Evolutionary conservation across 306 rosid genomes (phyloP), one percentile per base, ranked within the genome.

Genomic region (Astragalus membranaceus): DNA sequence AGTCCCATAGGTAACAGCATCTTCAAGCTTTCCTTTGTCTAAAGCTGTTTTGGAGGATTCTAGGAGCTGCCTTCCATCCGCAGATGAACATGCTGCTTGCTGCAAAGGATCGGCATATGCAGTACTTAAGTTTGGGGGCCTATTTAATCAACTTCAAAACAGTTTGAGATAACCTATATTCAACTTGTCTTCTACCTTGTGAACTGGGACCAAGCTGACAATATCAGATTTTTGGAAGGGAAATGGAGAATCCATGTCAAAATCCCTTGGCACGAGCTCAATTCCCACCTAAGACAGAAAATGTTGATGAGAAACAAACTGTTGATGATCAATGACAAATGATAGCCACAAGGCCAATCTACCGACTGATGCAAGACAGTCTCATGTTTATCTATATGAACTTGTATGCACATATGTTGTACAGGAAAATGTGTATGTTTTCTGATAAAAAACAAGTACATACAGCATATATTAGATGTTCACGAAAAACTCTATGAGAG

Each of bases 51-150:
- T 95, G 33, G 99, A 91, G 46, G 97, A 95, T 72, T 95, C 99
- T 54, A 95, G 84, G 46, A 95, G 96, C 66, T 91, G 97, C 85
- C 99, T 83, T 81, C 99, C 99, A 82, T 95, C 99, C 23, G 99
- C 97, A 5, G 99, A 95, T 55, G 97, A 95, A 84, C 97, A 95
- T 64, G 97, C 96, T 63, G 97, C 99, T 91, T 95, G 99, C 99
- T 95, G 95, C 66, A 80, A 80, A 83, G 58, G 60, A 78, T 52
- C 64, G 47, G 51, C 74, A 74, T 65, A 47, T 64, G 52, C 68
- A 63, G 66, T 37, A 66, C 41, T 62, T 70, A 60, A 68, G 69
- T 51, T 75, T 62, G 79, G 61, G 79, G 61, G 39, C 17, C 20
- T 48, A 71, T 61, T 53, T 33, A 49, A 58, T 41, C 58, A 48